Percentiles rank a stretch among this genome's conserved stretches.
These are phyloP conservation scores for Patellaria atrata DNA, from an alignment of 495 filamentous ascomycete species.

Conservation along the genomic window DNA sequence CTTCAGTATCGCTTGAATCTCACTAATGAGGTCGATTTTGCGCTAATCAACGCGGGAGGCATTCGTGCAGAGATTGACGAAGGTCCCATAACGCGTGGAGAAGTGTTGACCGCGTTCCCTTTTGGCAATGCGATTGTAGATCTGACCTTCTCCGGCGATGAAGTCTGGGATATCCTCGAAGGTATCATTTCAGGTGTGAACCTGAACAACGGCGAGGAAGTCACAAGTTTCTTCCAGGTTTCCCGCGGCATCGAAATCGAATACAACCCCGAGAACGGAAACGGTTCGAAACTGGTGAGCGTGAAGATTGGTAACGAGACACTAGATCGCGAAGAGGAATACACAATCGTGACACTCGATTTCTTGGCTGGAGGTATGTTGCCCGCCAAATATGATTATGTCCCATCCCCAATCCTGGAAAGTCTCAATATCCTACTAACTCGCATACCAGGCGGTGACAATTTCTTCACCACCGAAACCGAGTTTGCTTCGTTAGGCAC, in stretches of 20 bases:
- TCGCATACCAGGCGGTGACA: slow-evolving; percentile 48
- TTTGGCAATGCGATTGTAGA: slow-evolving; percentile 39
- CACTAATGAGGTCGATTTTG: slow-evolving; percentile 28
- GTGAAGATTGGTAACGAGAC: slow-evolving; percentile 29
- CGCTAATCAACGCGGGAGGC: slow-evolving; percentile 42
- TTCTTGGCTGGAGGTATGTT: slow-evolving; percentile 35
- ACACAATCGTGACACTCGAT: slow-evolving; percentile 39
- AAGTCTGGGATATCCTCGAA: slow-evolving; percentile 37
- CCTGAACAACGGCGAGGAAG: slow-evolving; percentile 33
- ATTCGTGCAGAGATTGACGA: slow-evolving; percentile 40
- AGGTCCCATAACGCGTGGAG: slow-evolving; percentile 37
- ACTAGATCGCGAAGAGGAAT: slow-evolving; percentile 27
- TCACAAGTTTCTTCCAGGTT: slow-evolving; percentile 40
- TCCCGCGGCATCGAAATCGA: slow-evolving; percentile 32
- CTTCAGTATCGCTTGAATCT: slow-evolving; percentile 35
- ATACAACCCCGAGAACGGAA: slow-evolving; percentile 29
- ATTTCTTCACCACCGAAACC: slow-evolving; percentile 30
- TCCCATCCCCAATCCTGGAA: too few species aligned
- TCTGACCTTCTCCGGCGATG: slow-evolving; percentile 27
- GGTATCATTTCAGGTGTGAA: slow-evolving; percentile 29
- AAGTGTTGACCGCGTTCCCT: slow-evolving; percentile 42
- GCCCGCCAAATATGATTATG: too few species aligned
- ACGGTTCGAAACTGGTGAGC: slow-evolving; percentile 27
- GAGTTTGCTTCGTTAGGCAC: slow-evolving; percentile 32
- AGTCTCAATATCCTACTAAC: too few species aligned